phyloP scores from a whole-genome alignment of 345 rosid species.

The Hibiscus trionum region DNA sequence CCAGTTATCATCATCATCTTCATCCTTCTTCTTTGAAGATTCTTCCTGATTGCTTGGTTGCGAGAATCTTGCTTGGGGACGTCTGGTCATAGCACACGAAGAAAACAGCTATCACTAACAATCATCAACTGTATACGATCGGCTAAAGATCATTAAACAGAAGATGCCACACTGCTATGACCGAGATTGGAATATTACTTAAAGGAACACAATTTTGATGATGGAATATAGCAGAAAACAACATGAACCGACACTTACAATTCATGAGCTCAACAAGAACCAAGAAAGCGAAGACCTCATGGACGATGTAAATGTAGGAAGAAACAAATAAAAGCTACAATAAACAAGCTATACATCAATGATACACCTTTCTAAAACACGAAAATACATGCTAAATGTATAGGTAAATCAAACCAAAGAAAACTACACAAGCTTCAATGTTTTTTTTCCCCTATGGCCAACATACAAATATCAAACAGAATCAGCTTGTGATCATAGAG shows the following conservation, averaged over 20 bases:
- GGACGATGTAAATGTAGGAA: not conserved
- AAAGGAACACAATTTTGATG: not conserved
- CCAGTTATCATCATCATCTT: constrained; percentile 77
- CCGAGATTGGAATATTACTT: not conserved
- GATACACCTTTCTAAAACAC: too few species aligned
- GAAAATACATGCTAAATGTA: too few species aligned
- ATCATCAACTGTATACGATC: not conserved
- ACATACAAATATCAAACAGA: too few species aligned
- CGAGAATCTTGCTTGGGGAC: constrained; percentile 30
- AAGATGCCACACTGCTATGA: not conserved
- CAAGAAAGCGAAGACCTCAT: not conserved
- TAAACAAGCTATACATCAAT: too few species aligned
- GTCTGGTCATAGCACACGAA: constrained; percentile 31
- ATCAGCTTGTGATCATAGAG: too few species aligned
- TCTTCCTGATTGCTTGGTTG: constrained; percentile 31
- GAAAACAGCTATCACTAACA: not conserved
- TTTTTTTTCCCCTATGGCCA: too few species aligned
- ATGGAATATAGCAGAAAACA: not conserved
- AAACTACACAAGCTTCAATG: too few species aligned
- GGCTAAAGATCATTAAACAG: not conserved
- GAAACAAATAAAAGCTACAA: too few species aligned
- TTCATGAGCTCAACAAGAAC: not conserved
- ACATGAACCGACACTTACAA: not conserved
- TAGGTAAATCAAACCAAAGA: too few species aligned
- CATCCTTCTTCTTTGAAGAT: constrained; percentile 9